phyloP scores from a whole-genome alignment of 2,329 filamentous ascomycete species.

The Nothopassalora personata region DNA sequence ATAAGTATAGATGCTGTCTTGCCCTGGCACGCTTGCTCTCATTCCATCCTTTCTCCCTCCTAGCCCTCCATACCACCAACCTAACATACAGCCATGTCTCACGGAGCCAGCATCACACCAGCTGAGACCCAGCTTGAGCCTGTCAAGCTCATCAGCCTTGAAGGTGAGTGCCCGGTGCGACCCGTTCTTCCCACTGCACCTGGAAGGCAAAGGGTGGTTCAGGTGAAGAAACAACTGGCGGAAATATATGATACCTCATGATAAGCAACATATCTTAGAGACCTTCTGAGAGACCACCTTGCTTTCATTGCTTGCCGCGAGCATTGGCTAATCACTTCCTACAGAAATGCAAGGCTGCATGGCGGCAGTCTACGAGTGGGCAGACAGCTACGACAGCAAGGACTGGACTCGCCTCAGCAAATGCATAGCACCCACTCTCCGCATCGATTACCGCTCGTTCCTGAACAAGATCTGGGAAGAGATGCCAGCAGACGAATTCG shows the following conservation, averaged over 20 bases:
- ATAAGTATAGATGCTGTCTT: neutral
- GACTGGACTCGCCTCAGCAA: constrained; percentile 57
- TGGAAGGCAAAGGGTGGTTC: neutral
- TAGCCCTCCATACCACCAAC: neutral
- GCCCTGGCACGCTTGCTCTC: neutral
- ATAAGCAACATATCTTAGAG: constrained; percentile 7
- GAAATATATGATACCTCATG: constrained; percentile 2
- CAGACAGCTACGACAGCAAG: constrained; percentile 61
- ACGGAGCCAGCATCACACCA: neutral
- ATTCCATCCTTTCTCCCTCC: neutral
- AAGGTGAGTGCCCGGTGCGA: constrained; percentile 26
- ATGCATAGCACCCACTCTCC: constrained; percentile 56
- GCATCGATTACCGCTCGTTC: constrained; percentile 65
- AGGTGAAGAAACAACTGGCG: constrained; percentile 3
- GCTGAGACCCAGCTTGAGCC: constrained; percentile 27
- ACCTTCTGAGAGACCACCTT: constrained; percentile 4
- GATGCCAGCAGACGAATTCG: constrained; percentile 52
- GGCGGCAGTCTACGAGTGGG: constrained; percentile 54
- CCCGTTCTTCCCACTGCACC: neutral
- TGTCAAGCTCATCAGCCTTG: constrained; percentile 31
- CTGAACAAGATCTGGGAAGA: constrained; percentile 52
- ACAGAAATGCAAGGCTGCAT: constrained; percentile 37
- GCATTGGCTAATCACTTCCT: neutral
- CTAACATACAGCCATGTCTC: constrained; percentile 15
- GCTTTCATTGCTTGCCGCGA: neutral